Evolutionary conservation across 169 alveolate species (phyloP).

Genomic region (Cryptosporidium meleagridis): DNA sequence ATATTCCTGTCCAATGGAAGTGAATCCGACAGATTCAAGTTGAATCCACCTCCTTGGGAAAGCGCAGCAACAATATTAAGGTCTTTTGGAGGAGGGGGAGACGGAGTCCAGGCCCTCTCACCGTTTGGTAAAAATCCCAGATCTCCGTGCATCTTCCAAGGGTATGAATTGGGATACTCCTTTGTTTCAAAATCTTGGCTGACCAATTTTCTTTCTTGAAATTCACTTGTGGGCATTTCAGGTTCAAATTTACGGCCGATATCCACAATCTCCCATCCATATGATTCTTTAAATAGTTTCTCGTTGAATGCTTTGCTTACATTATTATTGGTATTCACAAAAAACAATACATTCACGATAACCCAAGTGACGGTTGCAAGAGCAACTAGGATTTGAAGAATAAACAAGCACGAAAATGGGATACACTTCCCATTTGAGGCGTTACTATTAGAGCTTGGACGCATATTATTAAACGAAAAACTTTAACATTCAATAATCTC

Average conservation of each 20-base stretch:
- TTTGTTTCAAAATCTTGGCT: background rate
- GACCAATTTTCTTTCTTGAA: conserved; percentile 16
- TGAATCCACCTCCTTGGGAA: conserved; percentile 81
- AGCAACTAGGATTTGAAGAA: conserved; percentile 46
- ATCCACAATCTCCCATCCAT: conserved; percentile 56
- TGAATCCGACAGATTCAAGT: conserved; percentile 75
- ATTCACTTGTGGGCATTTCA: background rate
- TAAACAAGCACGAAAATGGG: conserved; percentile 24
- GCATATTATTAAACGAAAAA: background rate
- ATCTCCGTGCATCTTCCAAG: conserved; percentile 74
- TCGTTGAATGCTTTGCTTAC: conserved; percentile 14
- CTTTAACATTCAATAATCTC: background rate
- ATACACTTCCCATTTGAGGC: conserved; percentile 25
- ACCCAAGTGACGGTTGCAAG: conserved; percentile 56
- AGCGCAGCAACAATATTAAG: conserved; percentile 75
- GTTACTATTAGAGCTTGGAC: background rate
- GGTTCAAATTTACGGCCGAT: background rate
- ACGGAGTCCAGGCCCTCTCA: conserved; percentile 62
- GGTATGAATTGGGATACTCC: conserved; percentile 58
- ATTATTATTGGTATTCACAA: conserved; percentile 36
- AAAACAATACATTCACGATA: conserved; percentile 43
- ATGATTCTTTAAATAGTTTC: conserved; percentile 42
- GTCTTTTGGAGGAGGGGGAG: conserved; percentile 63
- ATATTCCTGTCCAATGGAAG: conserved; percentile 79
- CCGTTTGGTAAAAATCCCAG: conserved; percentile 46